Percentiles rank a stretch among this genome's conserved stretches.
Conservation (phyloP, 2,329 filamentous ascomycete genomes). For the Colletotrichum abscissum region DNA sequence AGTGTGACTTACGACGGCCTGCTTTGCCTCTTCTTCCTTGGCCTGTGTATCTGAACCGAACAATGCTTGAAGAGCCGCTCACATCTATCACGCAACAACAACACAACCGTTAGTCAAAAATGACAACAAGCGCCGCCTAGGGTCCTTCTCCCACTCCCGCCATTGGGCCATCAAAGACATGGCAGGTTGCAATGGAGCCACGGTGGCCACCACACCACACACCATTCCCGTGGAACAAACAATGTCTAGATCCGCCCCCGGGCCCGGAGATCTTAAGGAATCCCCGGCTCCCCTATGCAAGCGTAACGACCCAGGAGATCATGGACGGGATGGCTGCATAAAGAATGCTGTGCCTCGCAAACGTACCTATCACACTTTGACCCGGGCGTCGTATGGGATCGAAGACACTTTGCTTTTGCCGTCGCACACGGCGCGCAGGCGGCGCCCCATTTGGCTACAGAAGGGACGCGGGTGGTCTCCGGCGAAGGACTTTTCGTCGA, state of each 20-base stretch:
- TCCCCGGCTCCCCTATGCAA: neutral
- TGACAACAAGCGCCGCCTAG: neutral
- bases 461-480: neutral
- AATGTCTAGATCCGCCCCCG: neutral
- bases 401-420: constrained; percentile 63
- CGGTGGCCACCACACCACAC: neutral
- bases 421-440: constrained; percentile 60
- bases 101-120: neutral
- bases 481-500: neutral
- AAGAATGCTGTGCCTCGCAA: neutral
- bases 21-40: constrained; percentile 62
- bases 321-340: neutral
- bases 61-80: constrained; percentile 61
- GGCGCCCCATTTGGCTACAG: constrained; percentile 55
- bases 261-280: constrained; percentile 7
- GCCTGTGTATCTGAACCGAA: constrained; percentile 57
- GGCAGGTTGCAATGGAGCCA: neutral
- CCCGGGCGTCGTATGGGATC: constrained; percentile 48
- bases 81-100: constrained; percentile 49
- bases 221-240: neutral
- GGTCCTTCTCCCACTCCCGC: neutral
- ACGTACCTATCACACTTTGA: constrained; percentile 58
- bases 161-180: neutral
- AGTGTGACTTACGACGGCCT: constrained; percentile 59
- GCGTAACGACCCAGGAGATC: neutral